A percentile compares a stretch with the other conserved stretches of the same genome.
Conservation (phyloP, 257 asterid genomes). For the Solanum etuberosum region DNA sequence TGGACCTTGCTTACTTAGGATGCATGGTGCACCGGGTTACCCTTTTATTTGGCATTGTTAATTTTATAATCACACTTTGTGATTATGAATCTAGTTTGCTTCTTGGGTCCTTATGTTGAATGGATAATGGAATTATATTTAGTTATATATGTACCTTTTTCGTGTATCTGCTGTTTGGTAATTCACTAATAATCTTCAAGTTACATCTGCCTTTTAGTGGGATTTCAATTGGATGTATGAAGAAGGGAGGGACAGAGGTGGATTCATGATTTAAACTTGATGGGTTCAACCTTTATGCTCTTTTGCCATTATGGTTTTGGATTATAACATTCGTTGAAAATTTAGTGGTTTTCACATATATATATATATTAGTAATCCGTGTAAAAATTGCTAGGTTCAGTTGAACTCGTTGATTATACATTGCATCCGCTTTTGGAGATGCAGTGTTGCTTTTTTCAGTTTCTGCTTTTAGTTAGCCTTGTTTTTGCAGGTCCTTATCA, state of each 20-base stretch:
- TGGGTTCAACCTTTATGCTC: neutral
- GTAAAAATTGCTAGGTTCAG: neutral
- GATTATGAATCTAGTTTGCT: neutral
- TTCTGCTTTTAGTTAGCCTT: neutral
- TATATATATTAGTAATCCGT: neutral
- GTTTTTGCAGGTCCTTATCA: slow-evolving; percentile 71
- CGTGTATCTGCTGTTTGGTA: neutral
- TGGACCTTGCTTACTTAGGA: neutral
- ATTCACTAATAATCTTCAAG: neutral
- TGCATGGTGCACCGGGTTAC: neutral
- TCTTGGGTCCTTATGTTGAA: neutral
- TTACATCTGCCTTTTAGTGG: neutral
- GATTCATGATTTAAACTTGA: neutral
- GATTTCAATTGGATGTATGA: neutral
- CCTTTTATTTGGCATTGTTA: neutral
- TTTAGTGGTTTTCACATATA: neutral
- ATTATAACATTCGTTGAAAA: neutral
- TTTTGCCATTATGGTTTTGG: neutral
- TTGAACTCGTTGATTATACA: neutral
- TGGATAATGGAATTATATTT: neutral
- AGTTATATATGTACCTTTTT: neutral
- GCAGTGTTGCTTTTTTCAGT: neutral
- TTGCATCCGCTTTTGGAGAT: neutral
- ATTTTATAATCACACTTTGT: neutral
- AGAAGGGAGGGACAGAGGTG: neutral